A percentile compares a stretch with the other conserved stretches of the same genome.
Evolutionary conservation across 441 rosid genomes (phyloP).

Genomic region (Isatis lusitanica): DNA sequence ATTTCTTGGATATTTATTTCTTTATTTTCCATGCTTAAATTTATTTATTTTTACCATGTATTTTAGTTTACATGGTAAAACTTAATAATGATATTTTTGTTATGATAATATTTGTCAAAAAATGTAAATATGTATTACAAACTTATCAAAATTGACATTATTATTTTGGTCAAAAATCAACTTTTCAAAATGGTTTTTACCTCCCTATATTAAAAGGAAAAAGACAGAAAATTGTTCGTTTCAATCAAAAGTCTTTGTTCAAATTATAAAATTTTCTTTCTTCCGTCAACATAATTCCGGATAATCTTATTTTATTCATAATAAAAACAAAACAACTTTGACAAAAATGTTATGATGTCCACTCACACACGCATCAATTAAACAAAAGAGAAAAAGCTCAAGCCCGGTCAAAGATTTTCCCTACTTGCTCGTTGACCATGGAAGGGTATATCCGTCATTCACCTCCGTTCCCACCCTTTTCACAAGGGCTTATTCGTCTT

Average conservation of each 20-base stretch:
- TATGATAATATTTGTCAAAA: too few species aligned
- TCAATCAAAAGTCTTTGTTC: conserved; percentile 2
- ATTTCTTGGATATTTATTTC: too few species aligned
- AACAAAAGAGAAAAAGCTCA: not conserved
- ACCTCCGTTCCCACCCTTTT: not conserved
- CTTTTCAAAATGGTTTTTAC: too few species aligned
- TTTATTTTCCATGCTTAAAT: too few species aligned
- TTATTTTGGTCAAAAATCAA: too few species aligned
- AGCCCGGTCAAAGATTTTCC: conserved; percentile 24
- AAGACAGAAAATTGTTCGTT: not conserved
- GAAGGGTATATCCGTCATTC: conserved; percentile 12
- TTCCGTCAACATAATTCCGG: too few species aligned
- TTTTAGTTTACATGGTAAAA: too few species aligned
- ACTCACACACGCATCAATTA: conserved; percentile 19
- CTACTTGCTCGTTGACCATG: conserved; percentile 27
- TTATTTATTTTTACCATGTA: too few species aligned
- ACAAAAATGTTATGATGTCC: conserved; percentile 20
- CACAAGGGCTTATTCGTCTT: conserved; percentile 24
- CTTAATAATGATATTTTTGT: too few species aligned
- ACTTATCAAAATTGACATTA: too few species aligned
- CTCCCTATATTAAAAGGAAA: too few species aligned
- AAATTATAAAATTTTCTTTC: not conserved
- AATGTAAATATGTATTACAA: too few species aligned
- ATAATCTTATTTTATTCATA: not conserved
- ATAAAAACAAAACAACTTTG: conserved; percentile 14